Evolutionary conservation across 176 grass and related monocot genomes (phyloP), one percentile per base, ranked within the genome.

Genomic region (Ampelocalamus luodianensis): DNA sequence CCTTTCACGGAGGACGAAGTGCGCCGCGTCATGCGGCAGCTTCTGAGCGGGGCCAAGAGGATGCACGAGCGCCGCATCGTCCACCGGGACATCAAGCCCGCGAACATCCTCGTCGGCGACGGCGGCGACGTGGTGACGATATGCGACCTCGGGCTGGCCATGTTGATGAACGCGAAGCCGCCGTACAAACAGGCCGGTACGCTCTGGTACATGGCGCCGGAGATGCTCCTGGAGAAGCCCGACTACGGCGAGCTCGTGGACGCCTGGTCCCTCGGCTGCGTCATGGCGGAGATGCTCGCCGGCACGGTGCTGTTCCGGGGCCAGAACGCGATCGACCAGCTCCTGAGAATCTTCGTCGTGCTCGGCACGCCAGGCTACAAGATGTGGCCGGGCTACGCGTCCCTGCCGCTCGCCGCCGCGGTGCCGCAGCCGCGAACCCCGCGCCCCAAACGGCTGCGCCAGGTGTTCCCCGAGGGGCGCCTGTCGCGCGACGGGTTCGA

Each of bases 21-120:
- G 42, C 42, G 42, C 42, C 42, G 42, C 42, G 42, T 43, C 42
- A 43, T 43, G 42, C 32, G 0, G 1, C 90, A 83, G 0, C 61
- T 92, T 14, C 79, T 90, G 3, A 45, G 4, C 48, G 90, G 49
- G 1, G 74, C 77, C 60, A 23, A 58, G 74, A 66, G 76, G 69
- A 64, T 92, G 77, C 91, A 92, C 58, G 15, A 13, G 17, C 67
- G 32, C 39, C 5, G 13, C 74, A n/a, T 92, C 88, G 20, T 92
- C 22, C 91, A 90, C 69, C 83, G 91, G 48, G 91, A 87, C 76
- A 76, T 90, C 53, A 92, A 89, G 56, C 87, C 87, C 4, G 24
- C n/a, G 45, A 86, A 92, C 83, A 87, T 90, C 64, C 70, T 93
- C 10, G 80, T 84, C 34, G 29, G 9, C 14, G 11, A 44, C 1